These are phyloP conservation scores for Xylona heveae DNA, from an alignment of 495 filamentous ascomycete genomes.

Conservation along the genomic window DNA sequence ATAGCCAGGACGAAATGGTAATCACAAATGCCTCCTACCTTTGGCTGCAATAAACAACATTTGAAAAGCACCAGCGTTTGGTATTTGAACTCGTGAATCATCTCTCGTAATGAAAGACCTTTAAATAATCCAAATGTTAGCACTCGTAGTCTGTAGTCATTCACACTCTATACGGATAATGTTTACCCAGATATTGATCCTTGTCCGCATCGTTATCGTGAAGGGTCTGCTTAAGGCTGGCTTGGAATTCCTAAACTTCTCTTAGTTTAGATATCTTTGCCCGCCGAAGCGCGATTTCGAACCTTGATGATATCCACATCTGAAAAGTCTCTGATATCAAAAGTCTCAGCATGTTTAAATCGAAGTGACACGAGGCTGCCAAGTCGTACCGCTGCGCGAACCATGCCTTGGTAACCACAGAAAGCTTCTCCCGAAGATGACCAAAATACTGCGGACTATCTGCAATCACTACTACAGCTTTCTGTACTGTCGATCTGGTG, in stretches of 20 bases:
- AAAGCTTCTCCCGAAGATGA: slow-evolving; percentile 48
- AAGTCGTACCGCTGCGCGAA: slow-evolving; percentile 70
- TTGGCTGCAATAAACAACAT: slow-evolving; percentile 79
- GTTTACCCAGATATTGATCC: slow-evolving; percentile 68
- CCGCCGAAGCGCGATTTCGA: slow-evolving; percentile 8
- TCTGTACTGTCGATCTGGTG: slow-evolving; percentile 88
- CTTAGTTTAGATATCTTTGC: neutral
- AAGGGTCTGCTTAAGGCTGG: slow-evolving; percentile 52
- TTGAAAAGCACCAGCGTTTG: slow-evolving; percentile 91
- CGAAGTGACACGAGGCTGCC: slow-evolving; percentile 24
- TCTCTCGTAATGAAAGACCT: slow-evolving; percentile 71
- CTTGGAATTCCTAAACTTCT: slow-evolving; percentile 55
- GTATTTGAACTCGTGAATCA: slow-evolving; percentile 82
- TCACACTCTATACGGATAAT: neutral
- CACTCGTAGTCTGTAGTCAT: slow-evolving; percentile 9
- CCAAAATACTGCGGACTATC: slow-evolving; percentile 48
- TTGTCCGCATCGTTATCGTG: slow-evolving; percentile 46
- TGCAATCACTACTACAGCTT: slow-evolving; percentile 92
- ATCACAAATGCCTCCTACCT: slow-evolving; percentile 28
- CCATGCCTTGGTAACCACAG: slow-evolving; percentile 84
- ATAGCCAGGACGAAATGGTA: neutral
- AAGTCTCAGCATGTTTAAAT: slow-evolving; percentile 11
- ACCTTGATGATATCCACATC: slow-evolving; percentile 54
- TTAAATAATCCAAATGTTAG: too few species aligned
- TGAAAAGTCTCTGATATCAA: slow-evolving; percentile 36